A percentile compares a stretch with the other conserved stretches of the same genome.
Conservation (phyloP, 1,284 basidiomycete species). For the Apiotrichum domesticum region DNA sequence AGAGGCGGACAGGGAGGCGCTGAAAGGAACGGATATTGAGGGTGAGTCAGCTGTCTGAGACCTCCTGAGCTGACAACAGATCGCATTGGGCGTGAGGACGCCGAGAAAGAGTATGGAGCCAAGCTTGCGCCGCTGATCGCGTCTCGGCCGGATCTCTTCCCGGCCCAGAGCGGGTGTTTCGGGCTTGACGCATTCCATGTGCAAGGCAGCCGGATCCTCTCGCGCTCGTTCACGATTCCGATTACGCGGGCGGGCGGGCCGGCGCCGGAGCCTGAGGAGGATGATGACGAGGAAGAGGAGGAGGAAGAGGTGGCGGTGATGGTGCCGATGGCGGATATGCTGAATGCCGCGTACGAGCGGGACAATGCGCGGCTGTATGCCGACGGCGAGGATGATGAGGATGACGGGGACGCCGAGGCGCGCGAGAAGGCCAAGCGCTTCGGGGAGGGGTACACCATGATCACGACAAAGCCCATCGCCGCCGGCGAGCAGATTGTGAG, state of each 20-base stretch:
- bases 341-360: constrained; percentile 78
- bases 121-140: constrained; percentile 52
- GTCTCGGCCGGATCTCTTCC: constrained; percentile 68
- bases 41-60: constrained; percentile 52
- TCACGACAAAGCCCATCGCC: constrained; percentile 50
- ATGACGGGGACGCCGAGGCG: constrained; percentile 1
- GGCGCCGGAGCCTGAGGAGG: constrained; percentile 42
- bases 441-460: constrained; percentile 25
- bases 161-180: constrained; percentile 55
- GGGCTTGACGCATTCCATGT: constrained; percentile 73
- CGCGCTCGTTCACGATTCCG: constrained; percentile 53
- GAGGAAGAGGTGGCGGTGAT: constrained; percentile 74
- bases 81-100: constrained; percentile 80
- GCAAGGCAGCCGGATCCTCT: constrained; percentile 89
- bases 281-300: constrained; percentile 54
- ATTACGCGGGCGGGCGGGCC: constrained; percentile 15
- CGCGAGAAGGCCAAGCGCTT: constrained; percentile 1
- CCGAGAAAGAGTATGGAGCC: constrained; percentile 66
- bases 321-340: constrained; percentile 95
- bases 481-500: constrained; percentile 82
- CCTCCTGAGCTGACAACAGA: constrained; percentile 48
- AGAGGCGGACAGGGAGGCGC: constrained; percentile 58
- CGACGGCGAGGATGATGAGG: constrained; percentile 20
- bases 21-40: constrained; percentile 78
- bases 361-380: constrained; percentile 59